Base-by-base conservation (phyloP, 495 filamentous ascomycete genomes). In the Aspergillus wentii region DNA sequence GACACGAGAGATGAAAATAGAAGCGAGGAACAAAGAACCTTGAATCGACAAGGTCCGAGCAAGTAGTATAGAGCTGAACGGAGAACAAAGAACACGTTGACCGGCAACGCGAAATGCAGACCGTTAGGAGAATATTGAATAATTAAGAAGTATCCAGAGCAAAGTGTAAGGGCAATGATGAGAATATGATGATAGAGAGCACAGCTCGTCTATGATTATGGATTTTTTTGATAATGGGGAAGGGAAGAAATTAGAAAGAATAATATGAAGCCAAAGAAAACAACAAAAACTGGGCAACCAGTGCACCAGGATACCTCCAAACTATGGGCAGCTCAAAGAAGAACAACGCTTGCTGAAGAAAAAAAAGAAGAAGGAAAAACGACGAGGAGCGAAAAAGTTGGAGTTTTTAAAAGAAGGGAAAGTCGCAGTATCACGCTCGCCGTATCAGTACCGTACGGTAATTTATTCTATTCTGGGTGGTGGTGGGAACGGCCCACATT, bases 301-400 rank as follows among this genome's bases (percentile, higher is more conserved):
- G 67, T 66, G 59, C 59, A 60, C 52, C 46, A 62, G 63, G 55
- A 64, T 63, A 67, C 67, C 59, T 70, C 65, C 57, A 71, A 69
- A 72, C 57, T 46, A 49, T 44, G 36, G 52, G 55, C 65, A 84
- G 74, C 73, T 82, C 74, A 69, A 71, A 62, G 75, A 78, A 80
- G 79, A 79, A 67, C 72, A 34, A 36, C 33, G 73, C 83, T 86
- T 85, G 83, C 83, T 81, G 76, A 71, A 75, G 80, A 82, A 68
- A 80, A 57, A 65, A 57, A 62, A 56, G 61, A 52, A 59, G 50
- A 46, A 48, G 49, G 50, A 57, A 46, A 48, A 50, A 46, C 41
- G 55, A 48, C 44, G 41, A 61, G 49, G 48, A 54, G 46, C 55
- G 68, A 49, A 56, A 59, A 59, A 53, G 59, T 58, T 74, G 49